Conservation (phyloP, 441 rosid species). For the Gossypium schwendimanii region DNA sequence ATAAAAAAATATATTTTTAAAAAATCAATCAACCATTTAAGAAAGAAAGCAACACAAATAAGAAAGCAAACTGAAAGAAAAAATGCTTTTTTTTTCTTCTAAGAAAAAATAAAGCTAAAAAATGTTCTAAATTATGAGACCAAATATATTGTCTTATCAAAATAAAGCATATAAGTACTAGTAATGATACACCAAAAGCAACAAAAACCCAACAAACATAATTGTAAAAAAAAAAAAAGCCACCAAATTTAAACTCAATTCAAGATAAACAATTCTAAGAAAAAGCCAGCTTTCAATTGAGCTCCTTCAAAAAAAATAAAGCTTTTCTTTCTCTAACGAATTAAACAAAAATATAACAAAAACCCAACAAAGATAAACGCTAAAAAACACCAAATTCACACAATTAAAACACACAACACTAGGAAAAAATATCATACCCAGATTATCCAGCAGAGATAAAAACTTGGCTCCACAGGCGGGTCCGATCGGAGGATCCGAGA, state of each 20-base stretch:
- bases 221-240: not conserved
- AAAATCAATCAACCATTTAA: not conserved
- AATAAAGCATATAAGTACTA: not conserved
- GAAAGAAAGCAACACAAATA: no score
- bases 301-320: not conserved
- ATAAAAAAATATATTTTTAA: not conserved
- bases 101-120: not conserved
- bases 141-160: not conserved
- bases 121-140: not conserved
- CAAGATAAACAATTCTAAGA: not conserved
- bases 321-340: not conserved
- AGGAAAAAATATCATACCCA: slow-evolving; percentile 20
- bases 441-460: slow-evolving; percentile 13
- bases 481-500: slow-evolving; percentile 49
- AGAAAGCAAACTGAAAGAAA: not conserved
- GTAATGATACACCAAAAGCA: not conserved
- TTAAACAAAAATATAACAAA: not conserved
- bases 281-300: not conserved
- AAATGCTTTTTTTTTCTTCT: not conserved
- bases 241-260: not conserved
- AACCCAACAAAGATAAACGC: not conserved
- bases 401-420: not conserved
- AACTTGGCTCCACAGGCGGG: slow-evolving; percentile 8
- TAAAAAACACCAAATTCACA: not conserved
- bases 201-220: not conserved